Conservation (phyloP, 1,284 basidiomycete species). For the Apiotrichum porosum region DNA sequence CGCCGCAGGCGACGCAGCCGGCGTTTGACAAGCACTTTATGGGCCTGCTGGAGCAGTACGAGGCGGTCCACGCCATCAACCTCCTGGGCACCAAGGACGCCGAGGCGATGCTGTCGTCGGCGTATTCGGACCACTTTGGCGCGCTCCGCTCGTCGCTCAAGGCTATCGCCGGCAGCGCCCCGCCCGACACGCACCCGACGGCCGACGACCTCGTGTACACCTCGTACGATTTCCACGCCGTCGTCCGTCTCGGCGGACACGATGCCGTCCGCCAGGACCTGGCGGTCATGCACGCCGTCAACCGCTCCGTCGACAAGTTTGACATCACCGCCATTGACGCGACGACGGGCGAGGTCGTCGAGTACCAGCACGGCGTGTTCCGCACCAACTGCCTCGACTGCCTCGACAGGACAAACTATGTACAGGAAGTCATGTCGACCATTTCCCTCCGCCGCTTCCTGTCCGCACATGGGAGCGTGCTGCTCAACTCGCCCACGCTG, state of each 20-base stretch:
- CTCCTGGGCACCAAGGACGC: slow-evolving; percentile 86
- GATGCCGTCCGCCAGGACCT: slow-evolving; percentile 77
- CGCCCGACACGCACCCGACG: slow-evolving; percentile 24
- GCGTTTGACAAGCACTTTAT: slow-evolving; percentile 93
- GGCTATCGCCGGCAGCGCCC: too few species aligned
- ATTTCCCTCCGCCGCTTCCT: slow-evolving; percentile 60
- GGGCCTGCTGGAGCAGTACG: slow-evolving; percentile 77
- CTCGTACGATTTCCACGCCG: slow-evolving; percentile 90
- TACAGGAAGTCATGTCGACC: slow-evolving; percentile 85
- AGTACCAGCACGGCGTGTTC: slow-evolving; percentile 82
- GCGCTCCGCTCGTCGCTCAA: slow-evolving; percentile 28
- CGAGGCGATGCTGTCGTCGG: slow-evolving; percentile 73
- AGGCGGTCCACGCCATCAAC: slow-evolving; percentile 75
- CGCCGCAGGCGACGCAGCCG: slow-evolving; percentile 82
- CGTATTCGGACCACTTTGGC: slow-evolving; percentile 73
- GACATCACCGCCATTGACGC: slow-evolving; percentile 79
- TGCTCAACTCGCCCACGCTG: slow-evolving; percentile 51
- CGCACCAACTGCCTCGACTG: slow-evolving; percentile 95
- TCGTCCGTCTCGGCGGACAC: slow-evolving; percentile 76
- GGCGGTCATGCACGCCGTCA: slow-evolving; percentile 61
- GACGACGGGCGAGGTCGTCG: slow-evolving; percentile 62
- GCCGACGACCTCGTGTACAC: slow-evolving; percentile 56
- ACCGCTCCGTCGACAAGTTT: slow-evolving; percentile 67
- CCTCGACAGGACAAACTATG: slow-evolving; percentile 95
- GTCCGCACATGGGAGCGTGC: slow-evolving; percentile 28